Evolutionary conservation across 805 yeast genomes (phyloP), one percentile per base, ranked within the genome.

Genomic region (Tetrapisispora nanseiensis): DNA sequence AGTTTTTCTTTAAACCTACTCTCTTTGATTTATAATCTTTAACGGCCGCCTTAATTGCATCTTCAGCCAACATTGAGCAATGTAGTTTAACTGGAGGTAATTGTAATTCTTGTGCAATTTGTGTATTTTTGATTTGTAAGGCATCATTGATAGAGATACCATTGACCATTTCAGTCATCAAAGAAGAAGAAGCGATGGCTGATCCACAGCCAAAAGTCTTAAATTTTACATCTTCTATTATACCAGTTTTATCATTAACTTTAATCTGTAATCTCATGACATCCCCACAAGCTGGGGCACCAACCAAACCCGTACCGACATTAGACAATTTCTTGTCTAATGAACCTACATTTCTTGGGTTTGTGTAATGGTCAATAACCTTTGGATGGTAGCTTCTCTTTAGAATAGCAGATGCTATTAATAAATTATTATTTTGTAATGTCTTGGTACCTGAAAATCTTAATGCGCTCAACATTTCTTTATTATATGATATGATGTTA

Each of bases 201-300:
- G 92, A 80, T 35, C 98, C 98, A 63, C 98, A 92, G n/a, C 98
- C 98, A 68, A 92, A 92, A 4, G 98, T 92, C 75, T 92, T 92
- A 69, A 92, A 92, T 65, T 87, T 90, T 48, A 90, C 98, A 62
- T 92, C 95, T 63, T 85, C 79, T 53, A 92, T 92, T 41, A 85
- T 72, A 1, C 98, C 98, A 20, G 95, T 78, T 44, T 74, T 80
- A 56, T 89, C 97, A 50, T 82, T 81, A 9, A 92, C 98, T 62
- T 89, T 78, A 57, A 92, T 92, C 65, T 92, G 97, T 50, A 92
- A 74, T 68, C 95, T 82, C 96, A 92, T 92, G 35, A 92, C 98
- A 69, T 92, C 98, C 43, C 98, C 98, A 69, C 98, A 92, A 0
- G 98, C 98, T 42, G 98, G 97, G 0, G 98, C 97, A 44, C 98